Evolutionary conservation across 345 rosid genomes (phyloP).

Genomic region (Pistacia integerrima): DNA sequence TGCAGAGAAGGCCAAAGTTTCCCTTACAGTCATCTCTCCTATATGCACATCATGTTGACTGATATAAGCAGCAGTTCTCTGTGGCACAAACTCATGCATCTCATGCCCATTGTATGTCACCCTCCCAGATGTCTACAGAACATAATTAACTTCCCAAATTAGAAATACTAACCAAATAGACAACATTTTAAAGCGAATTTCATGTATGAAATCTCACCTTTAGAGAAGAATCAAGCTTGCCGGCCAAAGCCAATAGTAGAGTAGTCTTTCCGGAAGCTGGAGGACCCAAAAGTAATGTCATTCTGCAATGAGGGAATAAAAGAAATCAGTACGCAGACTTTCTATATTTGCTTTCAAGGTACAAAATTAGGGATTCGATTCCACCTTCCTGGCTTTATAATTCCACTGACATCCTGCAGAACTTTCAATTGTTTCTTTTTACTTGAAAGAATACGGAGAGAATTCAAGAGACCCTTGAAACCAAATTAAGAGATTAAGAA

Average conservation of each 20-base stretch:
- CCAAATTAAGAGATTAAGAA: conserved; percentile 33
- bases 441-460: conserved; percentile 41
- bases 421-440: conserved; percentile 52
- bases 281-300: conserved; percentile 81
- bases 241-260: conserved; percentile 72
- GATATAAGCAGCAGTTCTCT: conserved; percentile 53
- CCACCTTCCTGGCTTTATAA: conserved; percentile 73
- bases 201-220: conserved; percentile 37
- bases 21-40: conserved; percentile 80
- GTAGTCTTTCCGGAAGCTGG: conserved; percentile 82
- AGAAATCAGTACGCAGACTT: neutral
- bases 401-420: conserved; percentile 67
- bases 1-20: conserved; percentile 84
- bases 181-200: too few species aligned
- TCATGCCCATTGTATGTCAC: conserved; percentile 53
- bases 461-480: conserved; percentile 43
- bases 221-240: conserved; percentile 61
- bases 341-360: neutral
- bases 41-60: conserved; percentile 83
- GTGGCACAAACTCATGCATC: conserved; percentile 48
- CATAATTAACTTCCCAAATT: too few species aligned
- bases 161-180: neutral
- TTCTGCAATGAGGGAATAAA: conserved; percentile 33
- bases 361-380: neutral
- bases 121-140: conserved; percentile 35